A percentile compares a stretch with the other conserved stretches of the same genome.
phyloP scores from a whole-genome alignment of 129 eudicot species.

The Heracleum sosnowskyi region DNA sequence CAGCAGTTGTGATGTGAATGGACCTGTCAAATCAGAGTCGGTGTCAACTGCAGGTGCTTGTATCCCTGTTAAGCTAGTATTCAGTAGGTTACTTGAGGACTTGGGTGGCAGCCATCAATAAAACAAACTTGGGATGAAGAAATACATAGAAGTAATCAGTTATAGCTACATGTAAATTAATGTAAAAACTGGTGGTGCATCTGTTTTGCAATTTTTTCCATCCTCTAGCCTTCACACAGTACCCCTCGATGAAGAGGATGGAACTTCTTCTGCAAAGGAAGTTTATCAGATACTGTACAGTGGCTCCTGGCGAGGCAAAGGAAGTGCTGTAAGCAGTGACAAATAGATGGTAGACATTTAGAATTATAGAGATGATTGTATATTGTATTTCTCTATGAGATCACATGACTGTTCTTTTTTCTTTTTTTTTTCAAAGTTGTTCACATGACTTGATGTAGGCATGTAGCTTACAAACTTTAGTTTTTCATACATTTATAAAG shows the following conservation, averaged over 20 bases:
- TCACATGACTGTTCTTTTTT: neutral
- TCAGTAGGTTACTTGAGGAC: constrained; percentile 91
- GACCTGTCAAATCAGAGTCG: constrained; percentile 50
- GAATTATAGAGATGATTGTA: constrained; percentile 12
- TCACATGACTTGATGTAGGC: neutral
- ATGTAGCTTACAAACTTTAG: constrained; percentile 2
- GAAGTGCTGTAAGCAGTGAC: neutral
- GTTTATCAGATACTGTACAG: too few relatives aligned
- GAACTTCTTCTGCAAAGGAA: constrained; percentile 9
- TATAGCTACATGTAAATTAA: constrained; percentile 41
- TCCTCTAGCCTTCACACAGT: neutral
- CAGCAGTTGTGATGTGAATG: constrained; percentile 23
- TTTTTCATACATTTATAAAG: neutral
- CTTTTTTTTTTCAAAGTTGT: neutral
- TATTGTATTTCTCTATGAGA: constrained; percentile 1
- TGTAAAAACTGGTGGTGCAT: constrained; percentile 11
- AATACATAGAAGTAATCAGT: constrained; percentile 17
- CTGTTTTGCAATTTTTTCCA: constrained; percentile 8
- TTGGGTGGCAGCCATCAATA: constrained; percentile 63
- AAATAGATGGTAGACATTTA: neutral
- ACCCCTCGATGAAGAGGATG: neutral
- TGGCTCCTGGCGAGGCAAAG: too few relatives aligned
- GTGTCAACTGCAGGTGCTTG: constrained; percentile 69
- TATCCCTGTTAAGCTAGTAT: constrained; percentile 83
- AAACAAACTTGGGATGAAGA: constrained; percentile 1